Base-by-base conservation (phyloP, 139 green algal species). In the Chlorella sorokiniana region DNA sequence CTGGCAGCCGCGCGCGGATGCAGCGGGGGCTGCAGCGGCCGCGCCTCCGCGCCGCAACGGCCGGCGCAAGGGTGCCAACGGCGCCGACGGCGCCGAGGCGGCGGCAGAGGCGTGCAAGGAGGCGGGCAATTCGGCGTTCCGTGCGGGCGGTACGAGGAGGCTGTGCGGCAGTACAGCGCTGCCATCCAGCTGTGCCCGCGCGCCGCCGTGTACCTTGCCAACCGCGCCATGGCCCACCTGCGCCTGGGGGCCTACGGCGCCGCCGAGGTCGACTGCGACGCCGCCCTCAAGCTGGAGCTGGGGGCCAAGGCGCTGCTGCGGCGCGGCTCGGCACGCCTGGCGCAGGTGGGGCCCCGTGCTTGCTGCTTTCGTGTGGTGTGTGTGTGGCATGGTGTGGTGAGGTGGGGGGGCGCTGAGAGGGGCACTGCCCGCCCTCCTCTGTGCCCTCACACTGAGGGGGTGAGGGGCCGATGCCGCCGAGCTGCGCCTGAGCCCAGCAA, bases 231-330 rank as follows among this genome's bases (percentile, higher is more conserved):
- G 81, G 87, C 82, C 0, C 62, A 84, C 33, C 84, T 92, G 18
- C 88, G 88, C 81, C 73, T 88, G 27, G 45, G 81, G 10, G 51
- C 27, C 22, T 88, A 88, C 48, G 37, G 56, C 7, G 48, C 40
- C 33, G 88, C 88, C 4, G 86, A 91, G 70, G 84, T 68, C 25
- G 88, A 92, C 67, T 89, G 83, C 45, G 65, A 87, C 41, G 69
- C 44, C 1, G 84, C 88, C 16, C 81, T 92, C 48, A 61, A 79
- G 40, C 69, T 91, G 44, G 84, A 91, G 68, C 67, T 86, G 44
- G 85, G 68, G 37, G 82, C 78, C 25, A 92, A 92, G 84, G 76
- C 82, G 1, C 82, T 92, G 62, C 79, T 92, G 69, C 83, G 88
- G 9, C 51, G 88, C 4, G 87, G 79, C 20, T 85, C 82, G n/a